phyloP scores from a whole-genome alignment of 331 rosid species.

The Arachis monticola region DNA sequence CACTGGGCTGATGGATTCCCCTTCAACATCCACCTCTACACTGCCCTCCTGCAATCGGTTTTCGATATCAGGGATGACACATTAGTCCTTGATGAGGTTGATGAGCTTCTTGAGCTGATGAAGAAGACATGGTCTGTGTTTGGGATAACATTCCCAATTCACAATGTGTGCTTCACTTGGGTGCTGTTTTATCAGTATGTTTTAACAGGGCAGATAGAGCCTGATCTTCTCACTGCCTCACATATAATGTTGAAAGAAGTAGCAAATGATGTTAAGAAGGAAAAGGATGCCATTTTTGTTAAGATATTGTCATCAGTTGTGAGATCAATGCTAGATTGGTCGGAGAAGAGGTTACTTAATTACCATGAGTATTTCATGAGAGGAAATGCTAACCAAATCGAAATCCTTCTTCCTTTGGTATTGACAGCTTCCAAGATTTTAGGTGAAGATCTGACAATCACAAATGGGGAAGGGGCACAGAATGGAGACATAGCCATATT shows the following conservation, averaged over 20 bases:
- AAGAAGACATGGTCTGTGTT: slow-evolving; percentile 82
- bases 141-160: slow-evolving; percentile 73
- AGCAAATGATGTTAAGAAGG: slow-evolving; percentile 69
- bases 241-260: slow-evolving; percentile 76
- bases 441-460: slow-evolving; percentile 63
- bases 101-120: slow-evolving; percentile 86
- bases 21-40: slow-evolving; percentile 71
- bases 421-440: slow-evolving; percentile 60
- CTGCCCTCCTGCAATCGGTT: slow-evolving; percentile 67
- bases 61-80: slow-evolving; percentile 84
- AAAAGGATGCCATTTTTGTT: slow-evolving; percentile 54
- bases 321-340: slow-evolving; percentile 71
- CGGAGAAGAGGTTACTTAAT: slow-evolving; percentile 72
- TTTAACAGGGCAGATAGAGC: slow-evolving; percentile 71
- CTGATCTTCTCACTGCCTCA: slow-evolving; percentile 80
- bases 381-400: slow-evolving; percentile 71
- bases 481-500: slow-evolving; percentile 48
- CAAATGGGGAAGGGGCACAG: slow-evolving; percentile 49
- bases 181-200: slow-evolving; percentile 74
- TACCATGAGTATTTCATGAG: slow-evolving; percentile 83
- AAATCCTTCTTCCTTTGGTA: slow-evolving; percentile 77
- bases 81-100: slow-evolving; percentile 86
- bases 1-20: slow-evolving; percentile 99
- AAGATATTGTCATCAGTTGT: slow-evolving; percentile 64
- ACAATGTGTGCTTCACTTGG: slow-evolving; percentile 90